Percentiles rank a stretch among this genome's conserved stretches.
Evolutionary conservation across 2,329 filamentous ascomycete species (phyloP).

Genomic region (Verticillium tricorpus): DNA sequence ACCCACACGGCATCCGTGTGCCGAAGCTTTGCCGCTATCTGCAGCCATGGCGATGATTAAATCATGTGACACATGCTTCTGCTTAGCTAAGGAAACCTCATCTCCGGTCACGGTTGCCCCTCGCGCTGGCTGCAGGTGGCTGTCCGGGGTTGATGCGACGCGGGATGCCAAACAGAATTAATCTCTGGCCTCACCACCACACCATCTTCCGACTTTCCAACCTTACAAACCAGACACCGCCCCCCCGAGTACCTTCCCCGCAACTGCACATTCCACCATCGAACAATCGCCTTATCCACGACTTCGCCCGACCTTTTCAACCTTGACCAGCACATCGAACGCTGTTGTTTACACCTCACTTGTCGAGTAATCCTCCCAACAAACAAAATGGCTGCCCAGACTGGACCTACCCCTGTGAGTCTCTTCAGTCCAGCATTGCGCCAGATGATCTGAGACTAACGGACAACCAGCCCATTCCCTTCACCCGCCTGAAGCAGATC

Average conservation of each 20-base stretch:
- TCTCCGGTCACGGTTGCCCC: constrained; percentile 4
- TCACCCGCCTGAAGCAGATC: constrained; percentile 78
- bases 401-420: constrained; percentile 1
- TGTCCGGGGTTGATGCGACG: constrained; percentile 2
- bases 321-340: neutral
- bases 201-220: neutral
- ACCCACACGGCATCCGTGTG: neutral
- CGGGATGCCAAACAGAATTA: constrained; percentile 1
- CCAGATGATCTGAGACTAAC: neutral
- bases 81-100: neutral
- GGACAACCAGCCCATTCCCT: constrained; percentile 63
- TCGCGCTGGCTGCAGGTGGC: neutral
- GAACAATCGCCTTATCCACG: neutral
- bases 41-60: neutral
- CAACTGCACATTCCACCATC: neutral
- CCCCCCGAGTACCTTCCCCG: neutral
- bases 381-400: constrained; percentile 1
- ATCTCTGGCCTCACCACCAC: neutral
- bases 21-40: neutral
- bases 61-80: neutral
- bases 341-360: neutral
- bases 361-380: neutral
- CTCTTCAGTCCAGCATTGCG: neutral
- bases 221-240: neutral
- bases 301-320: neutral